Percentiles rank a stretch among this genome's conserved stretches.
phyloP scores from a whole-genome alignment of 768 basidiomycete genomes.

The Mycena vulgaris region DNA sequence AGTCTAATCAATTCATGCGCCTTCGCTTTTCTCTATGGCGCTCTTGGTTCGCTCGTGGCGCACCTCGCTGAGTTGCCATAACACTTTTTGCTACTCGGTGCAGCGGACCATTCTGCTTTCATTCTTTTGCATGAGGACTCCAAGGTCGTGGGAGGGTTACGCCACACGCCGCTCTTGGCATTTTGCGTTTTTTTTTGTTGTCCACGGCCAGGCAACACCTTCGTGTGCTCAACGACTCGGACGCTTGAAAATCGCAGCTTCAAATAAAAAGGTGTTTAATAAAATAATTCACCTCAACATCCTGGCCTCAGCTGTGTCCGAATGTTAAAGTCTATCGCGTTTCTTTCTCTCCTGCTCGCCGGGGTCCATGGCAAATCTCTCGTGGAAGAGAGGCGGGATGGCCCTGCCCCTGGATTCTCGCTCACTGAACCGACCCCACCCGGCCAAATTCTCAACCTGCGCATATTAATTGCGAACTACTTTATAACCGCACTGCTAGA shows the following conservation, averaged over 20 bases:
- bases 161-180: no score
- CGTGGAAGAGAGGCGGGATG: not conserved
- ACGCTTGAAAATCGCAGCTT: no score
- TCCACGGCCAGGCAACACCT: not conserved
- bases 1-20: no score
- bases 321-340: not conserved
- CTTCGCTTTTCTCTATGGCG: no score
- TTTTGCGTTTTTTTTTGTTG: not conserved
- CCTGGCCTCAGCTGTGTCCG: no score
- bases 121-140: no score
- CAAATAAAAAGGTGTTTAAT: not conserved
- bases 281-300: no score
- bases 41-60: no score
- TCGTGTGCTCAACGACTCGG: not conserved
- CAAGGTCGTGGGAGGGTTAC: no score
- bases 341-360: not conserved
- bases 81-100: no score
- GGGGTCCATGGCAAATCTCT: not conserved
- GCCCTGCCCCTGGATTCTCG: slow-evolving; percentile 1
- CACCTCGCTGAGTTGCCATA: no score
- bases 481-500: not conserved
- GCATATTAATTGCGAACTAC: not conserved
- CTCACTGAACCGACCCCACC: not conserved
- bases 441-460: not conserved
- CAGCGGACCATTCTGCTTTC: no score